phyloP scores from a whole-genome alignment of 768 basidiomycete species.

The Russula griseocarnosa region DNA sequence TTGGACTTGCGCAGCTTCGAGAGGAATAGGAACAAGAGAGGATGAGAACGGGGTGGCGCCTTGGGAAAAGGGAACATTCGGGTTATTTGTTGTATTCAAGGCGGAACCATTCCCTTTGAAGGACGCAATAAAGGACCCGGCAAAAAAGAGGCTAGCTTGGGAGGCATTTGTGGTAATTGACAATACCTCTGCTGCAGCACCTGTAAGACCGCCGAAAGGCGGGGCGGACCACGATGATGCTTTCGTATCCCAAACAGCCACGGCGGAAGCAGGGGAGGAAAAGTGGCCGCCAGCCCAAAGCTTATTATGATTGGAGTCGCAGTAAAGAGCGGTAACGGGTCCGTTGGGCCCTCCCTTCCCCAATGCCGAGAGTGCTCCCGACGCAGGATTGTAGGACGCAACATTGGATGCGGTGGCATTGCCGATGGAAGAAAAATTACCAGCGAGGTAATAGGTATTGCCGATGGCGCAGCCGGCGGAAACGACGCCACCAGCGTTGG shows the following conservation, averaged over 20 bases:
- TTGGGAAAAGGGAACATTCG: constrained; percentile 77
- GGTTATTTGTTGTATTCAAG: constrained; percentile 70
- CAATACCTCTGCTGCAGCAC: constrained; percentile 60
- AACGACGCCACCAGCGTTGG: constrained; percentile 76
- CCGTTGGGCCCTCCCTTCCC: constrained; percentile 71
- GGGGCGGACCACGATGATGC: constrained; percentile 68
- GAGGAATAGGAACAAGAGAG: constrained; percentile 78
- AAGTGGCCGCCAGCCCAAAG: constrained; percentile 81
- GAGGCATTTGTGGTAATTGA: constrained; percentile 76
- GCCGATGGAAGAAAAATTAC: constrained; percentile 72
- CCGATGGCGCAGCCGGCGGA: constrained; percentile 66
- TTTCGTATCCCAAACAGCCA: constrained; percentile 68
- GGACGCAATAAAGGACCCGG: constrained; percentile 79
- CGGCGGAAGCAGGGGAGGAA: constrained; percentile 58
- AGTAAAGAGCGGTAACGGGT: constrained; percentile 66
- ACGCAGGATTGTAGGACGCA: constrained; percentile 65
- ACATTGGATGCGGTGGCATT: constrained; percentile 62
- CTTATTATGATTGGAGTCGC: constrained; percentile 60
- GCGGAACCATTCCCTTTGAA: constrained; percentile 53
- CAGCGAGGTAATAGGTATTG: constrained; percentile 73
- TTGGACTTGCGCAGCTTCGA: constrained; percentile 53
- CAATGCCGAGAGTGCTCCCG: constrained; percentile 56
- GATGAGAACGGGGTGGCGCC: constrained; percentile 85
- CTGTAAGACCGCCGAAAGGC: constrained; percentile 78
- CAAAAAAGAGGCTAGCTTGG: constrained; percentile 72